Evolutionary conservation across 164 flowering plant species (phyloP).

Genomic region (Saururus chinensis): DNA sequence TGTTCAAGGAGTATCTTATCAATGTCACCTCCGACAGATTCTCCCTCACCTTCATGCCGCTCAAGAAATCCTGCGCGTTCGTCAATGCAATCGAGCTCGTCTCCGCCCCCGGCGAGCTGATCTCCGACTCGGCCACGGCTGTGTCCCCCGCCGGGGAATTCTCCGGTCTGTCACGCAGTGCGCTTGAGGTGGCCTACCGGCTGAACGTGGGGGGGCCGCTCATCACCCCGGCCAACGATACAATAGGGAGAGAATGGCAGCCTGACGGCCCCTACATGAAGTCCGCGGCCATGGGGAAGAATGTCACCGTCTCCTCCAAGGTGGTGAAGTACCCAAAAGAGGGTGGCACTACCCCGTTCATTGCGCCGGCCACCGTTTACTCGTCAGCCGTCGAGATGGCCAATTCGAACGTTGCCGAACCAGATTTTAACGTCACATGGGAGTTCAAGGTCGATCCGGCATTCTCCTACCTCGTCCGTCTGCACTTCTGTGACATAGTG

Average conservation of each 20-base stretch:
- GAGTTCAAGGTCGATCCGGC: slow-evolving; percentile 40
- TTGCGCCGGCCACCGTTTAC: slow-evolving; percentile 63
- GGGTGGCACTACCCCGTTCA: slow-evolving; percentile 21
- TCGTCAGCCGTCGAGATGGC: slow-evolving; percentile 58
- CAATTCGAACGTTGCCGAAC: slow-evolving; percentile 19
- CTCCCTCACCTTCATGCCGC: slow-evolving; percentile 51
- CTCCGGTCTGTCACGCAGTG: slow-evolving; percentile 30
- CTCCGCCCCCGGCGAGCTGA: slow-evolving; percentile 48
- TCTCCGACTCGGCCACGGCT: slow-evolving; percentile 41
- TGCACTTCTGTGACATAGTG: slow-evolving; percentile 87
- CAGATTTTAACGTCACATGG: slow-evolving; percentile 74
- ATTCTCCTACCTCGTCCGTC: slow-evolving; percentile 49
- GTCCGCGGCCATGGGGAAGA: slow-evolving; percentile 32
- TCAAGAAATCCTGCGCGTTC: slow-evolving; percentile 48
- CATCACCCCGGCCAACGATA: slow-evolving; percentile 45
- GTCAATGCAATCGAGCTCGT: slow-evolving; percentile 75
- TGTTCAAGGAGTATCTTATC: slow-evolving; percentile 64
- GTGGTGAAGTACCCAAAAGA: slow-evolving; percentile 28
- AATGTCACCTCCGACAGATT: slow-evolving; percentile 31
- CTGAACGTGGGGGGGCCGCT: slow-evolving; percentile 66
- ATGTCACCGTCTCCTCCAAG: slow-evolving; percentile 29
- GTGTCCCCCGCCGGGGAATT: slow-evolving; percentile 31
- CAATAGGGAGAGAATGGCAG: slow-evolving; percentile 64
- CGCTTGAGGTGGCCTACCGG: slow-evolving; percentile 41
- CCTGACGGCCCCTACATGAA: slow-evolving; percentile 26